phyloP scores from a whole-genome alignment of 202 grass and related monocot species.

The Schoenoplectus triqueter region DNA sequence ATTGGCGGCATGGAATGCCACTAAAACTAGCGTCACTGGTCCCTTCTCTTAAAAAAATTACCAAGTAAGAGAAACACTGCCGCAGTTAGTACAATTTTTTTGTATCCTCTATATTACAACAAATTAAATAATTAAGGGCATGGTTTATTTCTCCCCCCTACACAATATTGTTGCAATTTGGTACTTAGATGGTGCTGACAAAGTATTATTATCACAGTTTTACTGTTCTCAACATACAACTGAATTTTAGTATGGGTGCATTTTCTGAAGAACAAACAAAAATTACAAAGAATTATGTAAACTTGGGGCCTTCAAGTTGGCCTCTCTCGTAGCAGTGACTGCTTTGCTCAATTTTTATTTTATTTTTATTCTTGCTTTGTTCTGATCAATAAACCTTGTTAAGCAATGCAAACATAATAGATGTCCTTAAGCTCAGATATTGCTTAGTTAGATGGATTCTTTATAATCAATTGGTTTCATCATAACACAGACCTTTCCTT shows the following conservation, averaged over 20 bases:
- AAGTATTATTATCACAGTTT: neutral
- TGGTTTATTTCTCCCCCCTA: neutral
- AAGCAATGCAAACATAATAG: neutral
- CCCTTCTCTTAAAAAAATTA: neutral
- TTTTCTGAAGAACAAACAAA: neutral
- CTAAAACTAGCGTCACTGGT: too few relatives aligned
- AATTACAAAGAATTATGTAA: neutral
- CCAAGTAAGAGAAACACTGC: neutral
- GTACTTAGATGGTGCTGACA: neutral
- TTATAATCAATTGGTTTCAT: neutral
- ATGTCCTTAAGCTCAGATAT: neutral
- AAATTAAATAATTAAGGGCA: neutral
- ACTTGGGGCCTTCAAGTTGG: neutral
- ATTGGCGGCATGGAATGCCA: too few relatives aligned
- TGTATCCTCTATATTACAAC: neutral
- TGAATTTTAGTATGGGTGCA: neutral
- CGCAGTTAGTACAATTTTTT: neutral
- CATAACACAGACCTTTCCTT: neutral
- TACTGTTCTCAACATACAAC: neutral
- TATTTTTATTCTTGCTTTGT: neutral
- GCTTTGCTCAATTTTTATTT: neutral
- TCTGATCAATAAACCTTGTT: neutral
- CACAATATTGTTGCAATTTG: constrained; percentile 8
- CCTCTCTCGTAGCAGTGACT: neutral
- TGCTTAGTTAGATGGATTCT: neutral